Percentiles rank a stretch among this genome's conserved stretches.
Evolutionary conservation across 805 yeast species (phyloP).

Genomic region (Barnettozyma californica): DNA sequence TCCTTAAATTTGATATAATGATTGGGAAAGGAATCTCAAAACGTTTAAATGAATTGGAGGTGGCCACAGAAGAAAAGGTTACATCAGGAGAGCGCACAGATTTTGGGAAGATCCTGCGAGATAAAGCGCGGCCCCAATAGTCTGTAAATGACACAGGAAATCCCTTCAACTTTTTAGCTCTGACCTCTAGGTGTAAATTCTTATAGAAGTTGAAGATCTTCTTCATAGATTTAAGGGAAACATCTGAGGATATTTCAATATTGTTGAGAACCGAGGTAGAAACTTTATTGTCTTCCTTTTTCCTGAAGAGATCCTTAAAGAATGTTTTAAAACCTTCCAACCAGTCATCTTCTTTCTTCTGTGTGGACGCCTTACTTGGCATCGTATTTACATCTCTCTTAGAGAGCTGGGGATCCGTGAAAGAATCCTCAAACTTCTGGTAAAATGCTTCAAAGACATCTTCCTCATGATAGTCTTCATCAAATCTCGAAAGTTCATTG

Average conservation of each 20-base stretch:
- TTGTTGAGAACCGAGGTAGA: constrained; percentile 15
- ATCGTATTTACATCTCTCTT: background rate
- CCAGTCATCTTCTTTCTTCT: constrained; percentile 19
- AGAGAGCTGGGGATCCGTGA: background rate
- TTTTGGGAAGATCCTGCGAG: constrained; percentile 39
- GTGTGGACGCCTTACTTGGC: background rate
- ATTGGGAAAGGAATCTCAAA: constrained; percentile 46
- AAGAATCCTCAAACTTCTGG: constrained; percentile 15
- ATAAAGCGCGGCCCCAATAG: constrained; percentile 62
- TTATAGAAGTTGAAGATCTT: constrained; percentile 43
- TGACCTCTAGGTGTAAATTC: constrained; percentile 47
- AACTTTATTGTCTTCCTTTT: constrained; percentile 16
- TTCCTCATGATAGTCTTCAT: constrained; percentile 6
- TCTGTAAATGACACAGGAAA: constrained; percentile 57
- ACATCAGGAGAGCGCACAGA: constrained; percentile 30
- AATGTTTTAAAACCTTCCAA: constrained; percentile 19
- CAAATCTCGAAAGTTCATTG: background rate
- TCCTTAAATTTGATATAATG: constrained; percentile 36
- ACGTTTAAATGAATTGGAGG: constrained; percentile 32
- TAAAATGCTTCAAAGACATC: constrained; percentile 21
- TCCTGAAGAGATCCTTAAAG: constrained; percentile 25
- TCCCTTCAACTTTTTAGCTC: constrained; percentile 47
- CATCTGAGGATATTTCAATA: constrained; percentile 16
- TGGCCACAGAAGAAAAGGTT: constrained; percentile 36
- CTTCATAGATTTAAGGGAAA: constrained; percentile 27